Evolutionary conservation across 192 early-diverging fungal genomes (phyloP), one percentile per base, ranked within the genome.

Genomic region (Thoreauomyces humboldtii): DNA sequence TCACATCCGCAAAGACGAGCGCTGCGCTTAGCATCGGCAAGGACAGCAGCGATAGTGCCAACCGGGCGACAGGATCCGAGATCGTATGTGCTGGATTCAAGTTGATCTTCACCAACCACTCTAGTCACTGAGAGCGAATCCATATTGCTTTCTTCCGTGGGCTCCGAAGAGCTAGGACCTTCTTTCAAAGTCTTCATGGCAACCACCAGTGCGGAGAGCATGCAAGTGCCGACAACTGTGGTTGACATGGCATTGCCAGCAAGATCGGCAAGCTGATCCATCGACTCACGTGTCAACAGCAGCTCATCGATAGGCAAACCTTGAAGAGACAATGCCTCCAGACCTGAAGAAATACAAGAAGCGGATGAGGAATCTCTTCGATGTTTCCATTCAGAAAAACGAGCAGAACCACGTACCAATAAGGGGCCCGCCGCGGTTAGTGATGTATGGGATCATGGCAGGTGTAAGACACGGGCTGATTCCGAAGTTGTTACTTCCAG

Each of bases 211-310:
- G 77, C 77, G 15, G 71, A 51, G 22, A 79, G 33, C 35, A 79
- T 76, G 42, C 61, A 62, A 25, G 74, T 59, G 1, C 74, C 73
- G 37, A 79, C 74, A 28, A 79, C 77, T 17, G 77, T 79, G 31
- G 68, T 73, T 2, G 77, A 61, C 77, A 79, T 79, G 53, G 77
- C 77, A 54, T 79, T 79, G 2, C 77, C 77, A 17, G 77, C 77
- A 50, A 79, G 63, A 62, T 79, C 77, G 24, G 66, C 62, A 31
- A 79, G 48, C 34, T 79, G 59, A 41, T 75, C 73, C 28, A 72
- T 61, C 24, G 71, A 66, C 59, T 79, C 77, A 11, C 71, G 63
- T 2, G 77, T 79, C 29, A 79, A 48, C 2, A 76, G 54, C 28
- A 79, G 57, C 37, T 79, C 69, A 33, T 76, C 62, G 12, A 76